These are phyloP conservation scores for Prunus yedoensis DNA, from an alignment of 331 rosid species.

Conservation along the genomic window DNA sequence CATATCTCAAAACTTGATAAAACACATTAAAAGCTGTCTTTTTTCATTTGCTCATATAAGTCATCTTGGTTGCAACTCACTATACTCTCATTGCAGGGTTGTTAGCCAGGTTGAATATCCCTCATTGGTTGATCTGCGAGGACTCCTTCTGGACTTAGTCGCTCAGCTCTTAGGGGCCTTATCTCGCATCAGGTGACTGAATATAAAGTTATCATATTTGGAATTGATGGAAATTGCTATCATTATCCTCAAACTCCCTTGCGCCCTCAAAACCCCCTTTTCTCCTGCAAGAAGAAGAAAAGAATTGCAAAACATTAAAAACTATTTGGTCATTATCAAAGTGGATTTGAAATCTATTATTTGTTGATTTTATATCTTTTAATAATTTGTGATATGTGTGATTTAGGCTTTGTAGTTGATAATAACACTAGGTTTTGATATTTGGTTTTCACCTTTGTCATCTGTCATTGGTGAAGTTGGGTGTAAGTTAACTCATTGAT, in stretches of 20 bases:
- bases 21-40: background rate
- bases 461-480: background rate
- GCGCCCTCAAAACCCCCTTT: background rate
- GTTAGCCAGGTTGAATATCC: conserved; percentile 99
- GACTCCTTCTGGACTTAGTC: conserved; percentile 96
- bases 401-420: background rate
- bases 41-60: conserved; percentile 3
- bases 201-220: background rate
- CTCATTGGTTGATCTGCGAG: conserved; percentile 94
- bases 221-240: background rate
- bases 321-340: conserved; percentile 9
- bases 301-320: background rate
- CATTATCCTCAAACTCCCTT: no score
- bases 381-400: conserved; percentile 5
- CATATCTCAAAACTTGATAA: conserved; percentile 1
- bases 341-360: conserved; percentile 13
- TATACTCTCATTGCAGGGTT: conserved; percentile 72
- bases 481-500: background rate
- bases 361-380: background rate
- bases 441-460: background rate
- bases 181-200: conserved; percentile 91
- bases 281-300: background rate
- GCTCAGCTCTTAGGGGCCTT: conserved; percentile 98
- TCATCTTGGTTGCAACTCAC: conserved; percentile 20
- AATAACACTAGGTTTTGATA: background rate